These are phyloP conservation scores for Dactylellina cionopaga DNA, from an alignment of 2,329 filamentous ascomycete genomes.

Conservation along the genomic window DNA sequence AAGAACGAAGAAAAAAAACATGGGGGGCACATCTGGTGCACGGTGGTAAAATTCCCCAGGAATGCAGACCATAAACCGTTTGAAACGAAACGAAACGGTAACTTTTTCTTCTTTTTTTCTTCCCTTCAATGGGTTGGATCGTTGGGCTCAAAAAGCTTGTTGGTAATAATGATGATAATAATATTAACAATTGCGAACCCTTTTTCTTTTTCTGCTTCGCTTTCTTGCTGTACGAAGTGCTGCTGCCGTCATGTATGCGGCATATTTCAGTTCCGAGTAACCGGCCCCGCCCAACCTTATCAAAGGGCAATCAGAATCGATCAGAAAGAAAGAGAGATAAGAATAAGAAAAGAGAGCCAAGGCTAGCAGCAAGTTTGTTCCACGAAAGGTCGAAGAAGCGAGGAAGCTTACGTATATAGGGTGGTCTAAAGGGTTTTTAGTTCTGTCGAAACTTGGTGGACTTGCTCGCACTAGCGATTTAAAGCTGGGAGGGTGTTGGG, in stretches of 20 bases:
- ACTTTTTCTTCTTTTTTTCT: too few relatives aligned
- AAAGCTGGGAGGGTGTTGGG: not conserved
- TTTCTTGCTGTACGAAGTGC: too few relatives aligned
- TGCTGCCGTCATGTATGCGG: constrained; percentile 49
- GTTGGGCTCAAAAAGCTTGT: too few relatives aligned
- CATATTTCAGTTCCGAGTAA: constrained; percentile 51
- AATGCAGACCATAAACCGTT: too few relatives aligned
- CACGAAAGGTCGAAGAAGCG: constrained; percentile 46
- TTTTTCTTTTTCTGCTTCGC: not conserved
- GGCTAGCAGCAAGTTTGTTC: constrained; percentile 31
- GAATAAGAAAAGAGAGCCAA: too few relatives aligned
- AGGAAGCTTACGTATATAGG: constrained; percentile 49
- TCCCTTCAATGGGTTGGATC: too few relatives aligned
- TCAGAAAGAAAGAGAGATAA: too few relatives aligned
- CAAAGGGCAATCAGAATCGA: constrained; percentile 38
- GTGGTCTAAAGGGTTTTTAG: constrained; percentile 26
- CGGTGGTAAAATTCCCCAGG: too few relatives aligned
- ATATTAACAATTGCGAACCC: not conserved
- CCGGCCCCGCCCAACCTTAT: constrained; percentile 52
- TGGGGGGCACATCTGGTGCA: too few relatives aligned
- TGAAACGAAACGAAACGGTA: too few relatives aligned
- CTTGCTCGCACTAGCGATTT: constrained; percentile 20
- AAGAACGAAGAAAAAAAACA: not conserved
- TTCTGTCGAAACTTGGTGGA: too few relatives aligned
- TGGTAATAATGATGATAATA: not conserved